These are phyloP conservation scores for Pseudopyrenochaeta lycopersici DNA, from an alignment of 2,329 filamentous ascomycete species.

Conservation along the genomic window DNA sequence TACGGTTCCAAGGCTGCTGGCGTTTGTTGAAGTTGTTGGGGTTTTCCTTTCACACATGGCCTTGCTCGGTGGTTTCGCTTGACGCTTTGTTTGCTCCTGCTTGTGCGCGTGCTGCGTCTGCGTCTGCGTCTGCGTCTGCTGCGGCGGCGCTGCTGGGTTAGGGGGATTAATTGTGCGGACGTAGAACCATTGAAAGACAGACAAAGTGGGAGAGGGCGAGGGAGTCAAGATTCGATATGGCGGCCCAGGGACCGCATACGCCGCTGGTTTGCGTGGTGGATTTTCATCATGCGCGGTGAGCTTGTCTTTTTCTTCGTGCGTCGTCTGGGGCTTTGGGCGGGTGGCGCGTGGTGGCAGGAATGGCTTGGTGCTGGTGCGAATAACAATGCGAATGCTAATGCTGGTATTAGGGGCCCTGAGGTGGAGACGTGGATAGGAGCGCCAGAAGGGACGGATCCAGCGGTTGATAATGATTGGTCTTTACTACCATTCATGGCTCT, in stretches of 20 bases:
- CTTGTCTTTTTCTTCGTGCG: constrained; percentile 6
- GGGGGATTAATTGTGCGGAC: too few relatives aligned
- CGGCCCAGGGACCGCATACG: constrained; percentile 41
- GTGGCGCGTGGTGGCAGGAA: too few relatives aligned
- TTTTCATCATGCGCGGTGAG: constrained; percentile 61
- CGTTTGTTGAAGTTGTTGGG: too few relatives aligned
- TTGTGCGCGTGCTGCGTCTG: too few relatives aligned
- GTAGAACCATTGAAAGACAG: too few relatives aligned
- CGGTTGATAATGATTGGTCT: constrained; percentile 85
- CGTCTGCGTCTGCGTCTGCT: too few relatives aligned
- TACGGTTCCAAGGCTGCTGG: too few relatives aligned
- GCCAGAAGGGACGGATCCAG: constrained; percentile 78
- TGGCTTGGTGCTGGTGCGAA: too few relatives aligned
- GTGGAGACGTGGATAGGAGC: constrained; percentile 90
- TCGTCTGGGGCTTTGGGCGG: neutral
- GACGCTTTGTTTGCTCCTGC: constrained; percentile 3
- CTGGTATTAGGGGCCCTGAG: constrained; percentile 75
- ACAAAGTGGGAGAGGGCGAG: neutral
- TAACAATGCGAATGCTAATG: too few relatives aligned
- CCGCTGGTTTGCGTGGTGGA: constrained; percentile 61
- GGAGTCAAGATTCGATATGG: constrained; percentile 39
- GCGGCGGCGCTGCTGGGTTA: too few relatives aligned
- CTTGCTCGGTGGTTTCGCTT: too few relatives aligned
- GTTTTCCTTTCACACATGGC: too few relatives aligned
- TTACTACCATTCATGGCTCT: constrained; percentile 96